A percentile compares a stretch with the other conserved stretches of the same genome.
Conservation (phyloP, 2,329 filamentous ascomycete species). For the Fusarium concolor region DNA sequence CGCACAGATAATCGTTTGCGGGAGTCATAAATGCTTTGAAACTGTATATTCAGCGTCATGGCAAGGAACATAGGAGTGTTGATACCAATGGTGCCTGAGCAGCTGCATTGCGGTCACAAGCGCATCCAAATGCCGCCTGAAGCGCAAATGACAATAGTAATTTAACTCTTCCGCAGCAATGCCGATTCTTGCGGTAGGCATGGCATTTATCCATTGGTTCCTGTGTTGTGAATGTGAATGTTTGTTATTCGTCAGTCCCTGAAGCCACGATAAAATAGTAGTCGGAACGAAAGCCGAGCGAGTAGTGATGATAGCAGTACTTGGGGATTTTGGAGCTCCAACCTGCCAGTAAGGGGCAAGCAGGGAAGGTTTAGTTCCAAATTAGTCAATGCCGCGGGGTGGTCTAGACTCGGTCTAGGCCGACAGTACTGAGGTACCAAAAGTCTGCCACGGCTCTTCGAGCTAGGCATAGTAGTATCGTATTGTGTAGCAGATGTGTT, state of each 20-base stretch:
- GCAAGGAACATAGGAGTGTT: neutral
- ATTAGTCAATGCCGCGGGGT: constrained; percentile 35
- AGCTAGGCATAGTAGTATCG: no score
- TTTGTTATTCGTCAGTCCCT: constrained; percentile 1
- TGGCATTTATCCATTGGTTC: neutral
- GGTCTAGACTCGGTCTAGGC: constrained; percentile 31
- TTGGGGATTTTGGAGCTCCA: constrained; percentile 10
- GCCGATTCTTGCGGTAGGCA: neutral
- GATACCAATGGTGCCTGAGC: neutral
- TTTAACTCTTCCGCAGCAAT: neutral
- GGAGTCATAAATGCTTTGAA: neutral
- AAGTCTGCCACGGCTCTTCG: constrained; percentile 16
- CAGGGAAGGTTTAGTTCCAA: constrained; percentile 21
- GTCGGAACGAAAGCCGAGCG: constrained; percentile 11
- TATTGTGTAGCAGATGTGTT: neutral
- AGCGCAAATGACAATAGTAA: constrained; percentile 14
- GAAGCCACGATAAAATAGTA: neutral
- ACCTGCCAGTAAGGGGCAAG: neutral
- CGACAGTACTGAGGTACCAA: constrained; percentile 3
- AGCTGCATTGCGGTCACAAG: neutral
- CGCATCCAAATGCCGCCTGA: neutral
- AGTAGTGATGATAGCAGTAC: neutral
- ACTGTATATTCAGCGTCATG: neutral
- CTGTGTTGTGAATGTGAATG: no score
- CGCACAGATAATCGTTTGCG: neutral